Base-by-base conservation (phyloP, 768 basidiomycete species). In the Exsudoporus frostii region DNA sequence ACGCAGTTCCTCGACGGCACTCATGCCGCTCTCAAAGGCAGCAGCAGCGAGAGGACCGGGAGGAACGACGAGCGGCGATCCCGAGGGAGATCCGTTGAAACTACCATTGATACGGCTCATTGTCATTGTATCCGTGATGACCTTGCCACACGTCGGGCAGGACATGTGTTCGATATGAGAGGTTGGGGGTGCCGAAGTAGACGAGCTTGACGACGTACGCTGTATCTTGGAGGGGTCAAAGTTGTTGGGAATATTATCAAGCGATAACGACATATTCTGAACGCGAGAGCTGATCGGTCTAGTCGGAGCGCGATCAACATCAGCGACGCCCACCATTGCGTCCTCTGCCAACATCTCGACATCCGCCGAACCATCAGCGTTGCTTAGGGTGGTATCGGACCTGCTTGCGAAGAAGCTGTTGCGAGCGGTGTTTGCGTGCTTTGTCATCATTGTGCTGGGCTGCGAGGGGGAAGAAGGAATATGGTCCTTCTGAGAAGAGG, bases 1-100 rank as follows among this genome's bases (percentile, higher is more conserved):
- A 59, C 79, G 80, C 32, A 92, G 78, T 71, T 93, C 90, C 67
- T 90, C 84, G 13, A 85, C 81, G n/a, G 83, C 83, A 53, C 80
- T 82, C 77, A 85, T 78, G 45, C 81, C 82, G 56, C 78, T 78
- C 67, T 83, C 81, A 50, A 76, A 76, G 5, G 81, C 80, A 2
- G 82, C 81, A 15, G 75, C 73, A 36, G 77, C 78, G 40, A 83
- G 74, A 22, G 81, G 79, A 65, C 84, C 83, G 34, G 79, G 78
- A 19, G 79, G 75, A 7, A 82, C 73, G 38, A 83, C 76, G 45
- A 82, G 72, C 4, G 69, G 69, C 17, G 69, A 71, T 15, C 71
- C 69, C 0, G 68, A 68, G 0, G 67, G 68, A 43, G 65, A 61
- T 53, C 55, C 61, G 37, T 55, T 29, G 50, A 70, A 72, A 32